phyloP scores from a whole-genome alignment of 73 alveolate species.

The Breviolum minutum region DNA sequence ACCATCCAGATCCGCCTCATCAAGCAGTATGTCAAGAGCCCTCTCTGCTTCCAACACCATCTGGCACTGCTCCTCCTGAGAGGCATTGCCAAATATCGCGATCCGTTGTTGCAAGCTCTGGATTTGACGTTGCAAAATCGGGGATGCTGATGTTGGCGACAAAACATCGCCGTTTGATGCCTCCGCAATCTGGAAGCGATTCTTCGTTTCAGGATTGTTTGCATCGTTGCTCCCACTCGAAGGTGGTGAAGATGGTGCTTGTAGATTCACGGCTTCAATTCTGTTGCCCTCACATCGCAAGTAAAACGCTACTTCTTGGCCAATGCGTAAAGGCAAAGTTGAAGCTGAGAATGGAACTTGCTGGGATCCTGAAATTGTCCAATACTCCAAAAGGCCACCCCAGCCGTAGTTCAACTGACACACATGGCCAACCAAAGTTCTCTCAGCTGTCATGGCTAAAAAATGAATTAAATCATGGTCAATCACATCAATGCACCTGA shows the following conservation, averaged over 20 bases:
- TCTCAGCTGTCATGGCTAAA: no score
- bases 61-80: background rate
- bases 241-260: background rate
- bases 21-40: background rate
- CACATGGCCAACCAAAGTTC: background rate
- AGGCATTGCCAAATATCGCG: background rate
- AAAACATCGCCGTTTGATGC: background rate
- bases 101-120: slow-evolving; percentile 16
- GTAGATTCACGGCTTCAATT: background rate
- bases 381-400: slow-evolving; percentile 7
- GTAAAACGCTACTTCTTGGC: slow-evolving; percentile 2
- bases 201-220: background rate
- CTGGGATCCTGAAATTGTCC: background rate
- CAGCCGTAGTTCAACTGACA: slow-evolving; percentile 47
- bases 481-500: no score
- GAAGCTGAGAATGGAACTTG: background rate
- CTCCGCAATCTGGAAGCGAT: background rate
- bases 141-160: background rate
- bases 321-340: background rate
- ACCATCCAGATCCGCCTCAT: background rate
- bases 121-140: background rate
- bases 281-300: background rate
- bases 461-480: no score
- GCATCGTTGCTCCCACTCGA: background rate
- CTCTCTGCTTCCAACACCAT: slow-evolving; percentile 1